Evolutionary conservation across 169 alveolate genomes (phyloP), one percentile per base, ranked within the genome.

Genomic region (Eimeria tenella): DNA sequence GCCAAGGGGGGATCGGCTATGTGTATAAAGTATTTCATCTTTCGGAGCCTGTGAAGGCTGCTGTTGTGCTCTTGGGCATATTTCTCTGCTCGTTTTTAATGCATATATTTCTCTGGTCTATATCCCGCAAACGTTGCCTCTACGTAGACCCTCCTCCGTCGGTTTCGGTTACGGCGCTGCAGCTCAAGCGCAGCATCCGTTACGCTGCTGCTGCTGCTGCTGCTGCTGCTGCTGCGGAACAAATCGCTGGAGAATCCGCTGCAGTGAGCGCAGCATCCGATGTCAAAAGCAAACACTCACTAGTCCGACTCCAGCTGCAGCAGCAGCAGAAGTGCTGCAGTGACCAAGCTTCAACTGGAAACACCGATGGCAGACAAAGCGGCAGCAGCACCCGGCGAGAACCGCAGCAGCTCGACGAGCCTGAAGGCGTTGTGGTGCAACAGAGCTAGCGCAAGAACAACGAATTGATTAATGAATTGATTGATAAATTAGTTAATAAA

Each of bases 141-240:
- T 50, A 65, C n/a, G 90, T 77, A 9, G 94, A 90, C 83, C 94
- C 94, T 4, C 94, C 94, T 13, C 90, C 94, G 49, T 58, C 90
- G 15, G 94, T 90, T 5, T 53, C 94, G 5, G 90, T 90, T 11
- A 58, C 94, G 19, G 94, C 94, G 73, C 49, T 65, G 31, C 83
- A 71, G 63, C 70, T 71, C 55, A 52, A 56, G 58, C 89, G 89
- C 89, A 81, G 89, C 89, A 56, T 81, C n/a, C n/a, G 73, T 70
- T 81, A 81, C 21, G 89, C 89, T 23, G 89, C 89, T n/a, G 89
- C 89, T 7, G 89, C 89, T 23, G 89, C 89, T 4, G 89, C 89
- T 1, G 89, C 89, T 9, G 89, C 89, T 0, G 89, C 89, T 6
- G 89, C 89, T 21, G 89, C 89, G 23, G 89, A 81, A 25, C 89